Evolutionary conservation across 2,329 filamentous ascomycete species (phyloP).

Genomic region (Exophiala spinifera): DNA sequence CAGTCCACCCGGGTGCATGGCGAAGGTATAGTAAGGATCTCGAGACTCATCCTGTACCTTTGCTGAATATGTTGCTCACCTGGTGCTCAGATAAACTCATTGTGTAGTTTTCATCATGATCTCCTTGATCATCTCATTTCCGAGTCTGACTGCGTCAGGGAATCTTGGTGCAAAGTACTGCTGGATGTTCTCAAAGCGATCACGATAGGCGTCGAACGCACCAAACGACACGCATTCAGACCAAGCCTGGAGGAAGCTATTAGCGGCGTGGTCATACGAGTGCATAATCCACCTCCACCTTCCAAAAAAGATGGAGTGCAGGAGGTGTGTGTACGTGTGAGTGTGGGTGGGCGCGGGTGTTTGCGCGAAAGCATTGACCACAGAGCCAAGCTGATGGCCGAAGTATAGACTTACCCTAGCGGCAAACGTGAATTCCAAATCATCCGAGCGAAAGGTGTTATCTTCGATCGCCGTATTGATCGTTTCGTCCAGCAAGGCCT

Average conservation of each 20-base stretch:
- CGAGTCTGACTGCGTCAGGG: constrained; percentile 77
- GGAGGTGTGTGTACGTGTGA: neutral
- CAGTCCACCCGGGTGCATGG: no score
- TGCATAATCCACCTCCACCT: neutral
- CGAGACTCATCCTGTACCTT: neutral
- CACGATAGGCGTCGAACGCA: constrained; percentile 88
- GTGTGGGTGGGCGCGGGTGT: no score
- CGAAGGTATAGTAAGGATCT: neutral
- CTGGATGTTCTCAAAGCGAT: constrained; percentile 88
- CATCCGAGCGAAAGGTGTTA: constrained; percentile 87
- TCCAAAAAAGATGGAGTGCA: neutral
- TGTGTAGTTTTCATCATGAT: constrained; percentile 73
- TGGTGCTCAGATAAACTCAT: constrained; percentile 6
- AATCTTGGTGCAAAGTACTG: constrained; percentile 89
- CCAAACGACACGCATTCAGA: constrained; percentile 88
- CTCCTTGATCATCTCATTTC: constrained; percentile 96
- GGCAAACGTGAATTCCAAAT: constrained; percentile 96
- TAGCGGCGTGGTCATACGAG: constrained; percentile 1
- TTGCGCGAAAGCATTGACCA: no score
- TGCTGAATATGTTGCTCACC: neutral
- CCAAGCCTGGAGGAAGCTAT: constrained; percentile 63
- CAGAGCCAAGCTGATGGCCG: no score
- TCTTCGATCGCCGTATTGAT: constrained; percentile 85
- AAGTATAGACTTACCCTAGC: constrained; percentile 57
- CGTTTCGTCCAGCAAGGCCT: constrained; percentile 74